phyloP scores from a whole-genome alignment of 2,329 filamentous ascomycete genomes.

The Colletotrichum scovillei region DNA sequence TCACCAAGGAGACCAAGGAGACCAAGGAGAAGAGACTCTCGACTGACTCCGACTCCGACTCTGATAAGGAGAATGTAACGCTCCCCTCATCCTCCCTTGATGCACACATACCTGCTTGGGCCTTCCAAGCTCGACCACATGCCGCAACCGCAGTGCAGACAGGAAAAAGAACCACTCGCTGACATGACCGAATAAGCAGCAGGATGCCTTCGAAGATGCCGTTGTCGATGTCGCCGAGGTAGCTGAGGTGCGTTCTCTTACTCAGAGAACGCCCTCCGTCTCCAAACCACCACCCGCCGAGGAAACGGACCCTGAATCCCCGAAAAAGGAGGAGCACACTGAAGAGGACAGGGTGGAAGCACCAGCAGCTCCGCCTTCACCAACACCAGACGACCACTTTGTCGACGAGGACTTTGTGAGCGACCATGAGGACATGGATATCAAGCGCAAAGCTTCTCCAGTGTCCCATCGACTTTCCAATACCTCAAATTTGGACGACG shows the following conservation, averaged over 20 bases:
- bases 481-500: constrained; percentile 65
- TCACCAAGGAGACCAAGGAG: constrained; percentile 36
- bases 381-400: constrained; percentile 24
- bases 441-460: constrained; percentile 50
- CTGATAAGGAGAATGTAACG: constrained; percentile 37
- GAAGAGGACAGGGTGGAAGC: constrained; percentile 38
- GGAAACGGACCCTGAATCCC: constrained; percentile 30
- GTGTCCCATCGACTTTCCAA: constrained; percentile 58
- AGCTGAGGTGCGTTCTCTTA: constrained; percentile 73
- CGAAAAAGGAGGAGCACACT: constrained; percentile 42
- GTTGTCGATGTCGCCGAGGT: constrained; percentile 65
- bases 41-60: constrained; percentile 23
- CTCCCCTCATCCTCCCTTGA: constrained; percentile 27
- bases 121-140: neutral
- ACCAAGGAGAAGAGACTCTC: constrained; percentile 36
- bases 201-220: constrained; percentile 89
- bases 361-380: constrained; percentile 26
- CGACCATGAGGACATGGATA: constrained; percentile 37
- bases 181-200: constrained; percentile 21
- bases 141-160: neutral
- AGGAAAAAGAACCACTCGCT: neutral
- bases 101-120: constrained; percentile 6
- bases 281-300: constrained; percentile 45
- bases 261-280: constrained; percentile 56
- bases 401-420: constrained; percentile 28